phyloP scores from a whole-genome alignment of 352 stramenopile species.

The Phytophthora citricola region DNA sequence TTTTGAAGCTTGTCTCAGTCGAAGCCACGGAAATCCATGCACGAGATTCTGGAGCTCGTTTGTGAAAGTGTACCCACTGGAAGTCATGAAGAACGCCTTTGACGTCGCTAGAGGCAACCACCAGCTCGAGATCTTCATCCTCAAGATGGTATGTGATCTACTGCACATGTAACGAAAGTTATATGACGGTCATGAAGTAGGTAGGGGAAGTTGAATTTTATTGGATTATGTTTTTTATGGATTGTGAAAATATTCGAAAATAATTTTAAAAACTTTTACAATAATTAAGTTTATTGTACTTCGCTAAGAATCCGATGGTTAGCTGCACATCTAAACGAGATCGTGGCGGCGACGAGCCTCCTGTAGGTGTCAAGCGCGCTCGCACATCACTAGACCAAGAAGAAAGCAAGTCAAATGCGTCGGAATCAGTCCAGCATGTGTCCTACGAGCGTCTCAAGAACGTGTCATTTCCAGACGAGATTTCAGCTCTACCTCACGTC shows the following conservation, averaged over 20 bases:
- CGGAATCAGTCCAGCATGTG: not conserved
- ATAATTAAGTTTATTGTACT: no score
- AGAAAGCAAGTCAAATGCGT: not conserved
- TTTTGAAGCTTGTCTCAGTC: not conserved
- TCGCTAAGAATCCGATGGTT: no score
- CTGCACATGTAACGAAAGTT: no score
- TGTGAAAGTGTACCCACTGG: not conserved
- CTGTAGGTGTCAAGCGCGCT: not conserved
- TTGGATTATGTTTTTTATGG: no score
- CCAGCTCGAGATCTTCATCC: slow-evolving; percentile 5
- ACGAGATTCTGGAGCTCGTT: not conserved
- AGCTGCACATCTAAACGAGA: no score
- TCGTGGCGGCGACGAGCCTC: no score
- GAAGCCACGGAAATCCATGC: slow-evolving; percentile 1
- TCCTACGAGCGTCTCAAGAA: not conserved
- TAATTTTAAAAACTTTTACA: no score
- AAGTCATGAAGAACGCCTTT: slow-evolving; percentile 2
- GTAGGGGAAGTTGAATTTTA: no score
- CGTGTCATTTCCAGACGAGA: not conserved
- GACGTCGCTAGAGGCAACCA: slow-evolving; percentile 1
- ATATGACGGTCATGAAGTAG: no score
- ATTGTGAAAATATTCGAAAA: no score
- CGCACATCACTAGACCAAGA: not conserved
- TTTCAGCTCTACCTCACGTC: not conserved
- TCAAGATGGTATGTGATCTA: not conserved